phyloP scores from a whole-genome alignment of 352 stramenopile genomes.

The Phytophthora capsici region DNA sequence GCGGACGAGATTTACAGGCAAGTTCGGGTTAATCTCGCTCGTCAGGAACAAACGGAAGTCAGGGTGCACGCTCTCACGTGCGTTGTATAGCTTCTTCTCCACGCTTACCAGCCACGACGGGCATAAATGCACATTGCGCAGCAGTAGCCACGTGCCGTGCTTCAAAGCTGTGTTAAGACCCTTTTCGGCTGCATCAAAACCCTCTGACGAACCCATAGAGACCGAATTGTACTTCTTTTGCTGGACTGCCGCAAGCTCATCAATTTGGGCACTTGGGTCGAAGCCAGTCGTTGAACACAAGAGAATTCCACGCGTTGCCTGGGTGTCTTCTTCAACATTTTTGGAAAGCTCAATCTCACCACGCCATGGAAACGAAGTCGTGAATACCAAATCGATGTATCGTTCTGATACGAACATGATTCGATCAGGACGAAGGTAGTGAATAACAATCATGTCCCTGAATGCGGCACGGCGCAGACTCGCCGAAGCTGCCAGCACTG shows the following conservation, averaged over 20 bases:
- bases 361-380: constrained; percentile 93
- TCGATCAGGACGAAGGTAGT: constrained; percentile 90
- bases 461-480: constrained; percentile 75
- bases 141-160: constrained; percentile 97
- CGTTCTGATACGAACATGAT: constrained; percentile 81
- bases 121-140: constrained; percentile 99
- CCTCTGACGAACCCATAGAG: constrained; percentile 98
- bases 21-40: constrained; percentile 96
- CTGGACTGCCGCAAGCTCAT: constrained; percentile 92
- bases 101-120: constrained; percentile 97
- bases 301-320: constrained; percentile 93
- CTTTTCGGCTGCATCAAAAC: constrained; percentile 95
- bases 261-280: constrained; percentile 97
- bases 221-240: constrained; percentile 96
- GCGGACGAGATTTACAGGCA: constrained; percentile 97
- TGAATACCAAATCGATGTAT: constrained; percentile 90
- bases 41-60: constrained; percentile 97
- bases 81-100: constrained; percentile 97
- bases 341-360: constrained; percentile 94
- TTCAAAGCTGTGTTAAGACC: constrained; percentile 95
- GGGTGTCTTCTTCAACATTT: constrained; percentile 93
- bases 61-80: constrained; percentile 69
- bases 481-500: constrained; percentile 37
- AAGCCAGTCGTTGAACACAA: constrained; percentile 98
- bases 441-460: constrained; percentile 81